Conservation (phyloP, 352 stramenopile species). For the Elongisporangium anandrum region DNA sequence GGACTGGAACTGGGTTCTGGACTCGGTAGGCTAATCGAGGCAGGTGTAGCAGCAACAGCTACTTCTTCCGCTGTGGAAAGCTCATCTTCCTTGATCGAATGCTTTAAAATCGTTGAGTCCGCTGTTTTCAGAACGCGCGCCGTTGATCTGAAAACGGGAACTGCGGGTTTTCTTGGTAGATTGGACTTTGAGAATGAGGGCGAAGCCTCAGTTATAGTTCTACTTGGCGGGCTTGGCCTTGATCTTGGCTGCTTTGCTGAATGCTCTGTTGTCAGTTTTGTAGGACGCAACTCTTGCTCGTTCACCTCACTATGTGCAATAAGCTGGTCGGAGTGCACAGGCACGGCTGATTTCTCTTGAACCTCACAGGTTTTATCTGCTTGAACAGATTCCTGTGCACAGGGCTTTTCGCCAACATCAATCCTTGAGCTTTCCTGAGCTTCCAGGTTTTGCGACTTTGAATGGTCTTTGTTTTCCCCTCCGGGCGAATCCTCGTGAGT, state of each 20-base stretch:
- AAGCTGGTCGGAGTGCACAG: not conserved
- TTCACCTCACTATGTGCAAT: not conserved
- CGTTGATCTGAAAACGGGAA: not conserved
- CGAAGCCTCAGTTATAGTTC: not conserved
- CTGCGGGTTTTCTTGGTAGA: not conserved
- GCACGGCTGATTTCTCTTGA: no score
- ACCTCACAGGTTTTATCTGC: not conserved
- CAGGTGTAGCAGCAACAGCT: not conserved
- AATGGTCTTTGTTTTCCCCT: not conserved
- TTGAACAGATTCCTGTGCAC: not conserved
- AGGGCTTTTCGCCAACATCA: constrained; percentile 1
- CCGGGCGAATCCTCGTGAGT: constrained; percentile 3
- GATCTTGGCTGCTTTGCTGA: not conserved
- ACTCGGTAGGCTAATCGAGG: not conserved
- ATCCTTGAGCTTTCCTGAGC: no score
- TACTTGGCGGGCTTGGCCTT: not conserved
- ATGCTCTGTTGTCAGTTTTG: not conserved
- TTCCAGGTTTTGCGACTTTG: not conserved
- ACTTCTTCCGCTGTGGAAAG: not conserved
- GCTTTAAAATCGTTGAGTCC: not conserved
- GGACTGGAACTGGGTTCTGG: not conserved
- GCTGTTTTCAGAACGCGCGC: not conserved
- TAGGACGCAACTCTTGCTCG: not conserved
- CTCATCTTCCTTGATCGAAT: not conserved
- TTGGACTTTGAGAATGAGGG: not conserved